These are phyloP conservation scores for Acanthamoeba sp. DNA, from an alignment of 208 protist genomes.

Conservation along the genomic window DNA sequence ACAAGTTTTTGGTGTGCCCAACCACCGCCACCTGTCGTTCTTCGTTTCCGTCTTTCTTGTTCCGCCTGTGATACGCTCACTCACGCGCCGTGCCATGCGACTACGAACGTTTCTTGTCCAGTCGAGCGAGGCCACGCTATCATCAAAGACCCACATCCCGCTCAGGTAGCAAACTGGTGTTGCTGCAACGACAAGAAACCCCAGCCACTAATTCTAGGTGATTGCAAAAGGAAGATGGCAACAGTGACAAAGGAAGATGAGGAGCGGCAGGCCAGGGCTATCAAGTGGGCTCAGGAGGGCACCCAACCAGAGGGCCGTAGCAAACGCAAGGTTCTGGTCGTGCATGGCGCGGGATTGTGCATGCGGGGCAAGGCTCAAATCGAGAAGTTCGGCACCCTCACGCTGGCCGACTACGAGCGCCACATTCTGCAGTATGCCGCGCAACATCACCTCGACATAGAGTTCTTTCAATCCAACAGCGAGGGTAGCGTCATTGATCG, in stretches of 20 bases:
- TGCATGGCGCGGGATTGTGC: slow-evolving; percentile 15
- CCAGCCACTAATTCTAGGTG: not conserved
- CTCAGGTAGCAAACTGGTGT: too few species aligned
- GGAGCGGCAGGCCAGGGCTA: not conserved
- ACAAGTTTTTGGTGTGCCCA: too few species aligned
- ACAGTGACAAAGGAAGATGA: not conserved
- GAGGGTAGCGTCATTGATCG: slow-evolving; percentile 41
- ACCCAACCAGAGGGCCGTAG: slow-evolving; percentile 30
- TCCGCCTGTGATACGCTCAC: too few species aligned
- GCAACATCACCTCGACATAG: slow-evolving; percentile 3
- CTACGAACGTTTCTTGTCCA: not conserved
- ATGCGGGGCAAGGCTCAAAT: slow-evolving; percentile 41
- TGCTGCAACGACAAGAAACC: not conserved
- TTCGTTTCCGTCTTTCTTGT: too few species aligned
- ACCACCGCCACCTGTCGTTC: too few species aligned
- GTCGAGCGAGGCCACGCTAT: not conserved
- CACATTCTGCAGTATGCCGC: slow-evolving; percentile 34
- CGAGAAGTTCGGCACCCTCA: slow-evolving; percentile 45
- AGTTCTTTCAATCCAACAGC: slow-evolving; percentile 48
- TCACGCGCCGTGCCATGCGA: not conserved
- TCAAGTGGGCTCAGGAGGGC: not conserved
- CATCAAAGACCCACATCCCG: too few species aligned
- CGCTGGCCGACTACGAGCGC: slow-evolving; percentile 50
- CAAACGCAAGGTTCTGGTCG: slow-evolving; percentile 49
- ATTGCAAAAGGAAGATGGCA: not conserved